These are phyloP conservation scores for Telopea speciosissima DNA, from an alignment of 177 flowering plant genomes.

Conservation along the genomic window DNA sequence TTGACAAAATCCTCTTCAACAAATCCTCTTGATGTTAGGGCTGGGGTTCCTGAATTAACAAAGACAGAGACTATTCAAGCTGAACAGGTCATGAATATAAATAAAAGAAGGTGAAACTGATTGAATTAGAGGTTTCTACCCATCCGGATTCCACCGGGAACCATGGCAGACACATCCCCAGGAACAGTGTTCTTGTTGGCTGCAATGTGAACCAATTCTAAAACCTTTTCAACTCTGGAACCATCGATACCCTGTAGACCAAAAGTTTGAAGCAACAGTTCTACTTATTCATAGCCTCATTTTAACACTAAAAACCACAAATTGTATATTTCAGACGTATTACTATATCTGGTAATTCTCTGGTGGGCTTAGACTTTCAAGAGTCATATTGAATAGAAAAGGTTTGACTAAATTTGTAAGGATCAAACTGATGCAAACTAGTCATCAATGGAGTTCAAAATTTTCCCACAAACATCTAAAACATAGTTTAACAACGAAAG, in stretches of 20 bases:
- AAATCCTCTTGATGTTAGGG: slow-evolving; percentile 94
- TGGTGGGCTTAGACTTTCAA: neutral
- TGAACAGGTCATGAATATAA: neutral
- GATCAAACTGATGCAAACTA: neutral
- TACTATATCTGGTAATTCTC: neutral
- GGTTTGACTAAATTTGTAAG: too few species aligned
- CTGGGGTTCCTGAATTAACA: slow-evolving; percentile 78
- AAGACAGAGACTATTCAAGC: slow-evolving; percentile 2
- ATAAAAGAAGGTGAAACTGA: slow-evolving; percentile 1
- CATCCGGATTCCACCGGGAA: slow-evolving; percentile 99
- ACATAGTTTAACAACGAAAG: neutral
- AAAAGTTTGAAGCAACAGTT: slow-evolving; percentile 2
- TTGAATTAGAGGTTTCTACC: slow-evolving; percentile 37
- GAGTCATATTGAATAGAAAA: neutral
- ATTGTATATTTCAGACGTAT: neutral
- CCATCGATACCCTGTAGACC: slow-evolving; percentile 85
- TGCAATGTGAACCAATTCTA: slow-evolving; percentile 94
- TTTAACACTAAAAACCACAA: neutral
- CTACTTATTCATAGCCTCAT: neutral
- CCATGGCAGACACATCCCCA: slow-evolving; percentile 99
- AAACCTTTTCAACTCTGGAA: slow-evolving; percentile 91
- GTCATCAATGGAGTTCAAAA: neutral
- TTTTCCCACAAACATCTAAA: neutral
- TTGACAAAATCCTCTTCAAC: slow-evolving; percentile 87
- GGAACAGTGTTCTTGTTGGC: slow-evolving; percentile 98